These are phyloP conservation scores for Fragaria vesca DNA, from an alignment of 306 rosid genomes.

Conservation along the genomic window DNA sequence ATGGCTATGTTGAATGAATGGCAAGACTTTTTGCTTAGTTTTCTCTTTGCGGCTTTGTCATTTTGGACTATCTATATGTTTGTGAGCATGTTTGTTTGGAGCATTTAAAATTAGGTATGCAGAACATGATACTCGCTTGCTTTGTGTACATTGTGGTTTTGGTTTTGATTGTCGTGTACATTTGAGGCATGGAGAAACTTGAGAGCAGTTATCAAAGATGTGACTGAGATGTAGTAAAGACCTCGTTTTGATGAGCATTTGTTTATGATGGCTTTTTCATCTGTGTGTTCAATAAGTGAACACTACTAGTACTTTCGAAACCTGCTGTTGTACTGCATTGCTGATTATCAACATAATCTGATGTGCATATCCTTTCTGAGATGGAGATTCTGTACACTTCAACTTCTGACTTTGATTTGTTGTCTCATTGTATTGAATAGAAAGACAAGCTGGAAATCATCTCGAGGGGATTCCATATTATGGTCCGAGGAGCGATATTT, in stretches of 20 bases:
- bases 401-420: conserved; percentile 31
- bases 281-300: conserved; percentile 13
- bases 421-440: conserved; percentile 42
- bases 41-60: neutral
- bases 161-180: conserved; percentile 3
- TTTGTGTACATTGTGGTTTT: conserved; percentile 1
- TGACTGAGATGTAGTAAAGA: conserved; percentile 8
- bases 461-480: conserved; percentile 91
- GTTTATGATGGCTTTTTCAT: conserved; percentile 10
- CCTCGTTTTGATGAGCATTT: conserved; percentile 20
- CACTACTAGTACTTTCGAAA: neutral
- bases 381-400: conserved; percentile 15
- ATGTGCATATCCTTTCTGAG: conserved; percentile 8
- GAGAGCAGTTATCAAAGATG: conserved; percentile 12
- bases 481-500: conserved; percentile 73
- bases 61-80: conserved; percentile 1
- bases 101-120: conserved; percentile 10
- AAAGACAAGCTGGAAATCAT: conserved; percentile 68
- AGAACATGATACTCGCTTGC: neutral
- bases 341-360: conserved; percentile 19
- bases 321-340: neutral
- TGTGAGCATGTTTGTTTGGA: conserved; percentile 10
- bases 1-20: conserved; percentile 8
- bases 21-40: neutral
- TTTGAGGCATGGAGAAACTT: conserved; percentile 19